These are phyloP conservation scores for Sphaerulina musiva DNA, from an alignment of 2,329 filamentous ascomycete genomes.

Conservation along the genomic window DNA sequence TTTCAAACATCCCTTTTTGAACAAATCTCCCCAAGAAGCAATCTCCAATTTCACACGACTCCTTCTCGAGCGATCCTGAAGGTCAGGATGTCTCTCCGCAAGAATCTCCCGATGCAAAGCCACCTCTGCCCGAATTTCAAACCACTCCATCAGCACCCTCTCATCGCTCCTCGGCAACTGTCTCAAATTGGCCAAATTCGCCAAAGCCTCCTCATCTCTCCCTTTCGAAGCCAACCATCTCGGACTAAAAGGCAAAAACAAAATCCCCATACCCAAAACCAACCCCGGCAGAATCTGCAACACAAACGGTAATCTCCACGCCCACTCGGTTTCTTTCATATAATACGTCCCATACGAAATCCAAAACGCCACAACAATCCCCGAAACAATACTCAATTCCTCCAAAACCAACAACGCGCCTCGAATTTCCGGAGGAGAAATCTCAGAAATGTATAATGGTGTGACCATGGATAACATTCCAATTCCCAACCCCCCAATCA, in stretches of 20 bases:
- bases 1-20: constrained; percentile 41
- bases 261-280: constrained; percentile 29
- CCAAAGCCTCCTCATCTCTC: constrained; percentile 29
- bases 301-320: constrained; percentile 45
- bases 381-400: constrained; percentile 43
- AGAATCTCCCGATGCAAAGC: constrained; percentile 45
- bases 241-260: constrained; percentile 33
- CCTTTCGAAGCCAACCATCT: constrained; percentile 32
- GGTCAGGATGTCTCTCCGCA: constrained; percentile 34
- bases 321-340: constrained; percentile 40
- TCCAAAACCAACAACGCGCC: constrained; percentile 44
- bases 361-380: constrained; percentile 49
- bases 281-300: constrained; percentile 40
- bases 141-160: constrained; percentile 48
- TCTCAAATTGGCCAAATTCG: constrained; percentile 28
- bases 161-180: constrained; percentile 43
- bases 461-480: constrained; percentile 34
- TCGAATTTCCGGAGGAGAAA: constrained; percentile 55
- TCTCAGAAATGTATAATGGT: constrained; percentile 69
- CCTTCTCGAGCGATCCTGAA: constrained; percentile 23
- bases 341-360: constrained; percentile 50
- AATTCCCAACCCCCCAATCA: constrained; percentile 32
- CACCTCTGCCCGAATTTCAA: constrained; percentile 50
- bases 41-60: constrained; percentile 41
- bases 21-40: constrained; percentile 43